A percentile compares a stretch with the other conserved stretches of the same genome.
Evolutionary conservation across 1,284 basidiomycete genomes (phyloP).

Genomic region (Pseudozyma hubeiensis): DNA sequence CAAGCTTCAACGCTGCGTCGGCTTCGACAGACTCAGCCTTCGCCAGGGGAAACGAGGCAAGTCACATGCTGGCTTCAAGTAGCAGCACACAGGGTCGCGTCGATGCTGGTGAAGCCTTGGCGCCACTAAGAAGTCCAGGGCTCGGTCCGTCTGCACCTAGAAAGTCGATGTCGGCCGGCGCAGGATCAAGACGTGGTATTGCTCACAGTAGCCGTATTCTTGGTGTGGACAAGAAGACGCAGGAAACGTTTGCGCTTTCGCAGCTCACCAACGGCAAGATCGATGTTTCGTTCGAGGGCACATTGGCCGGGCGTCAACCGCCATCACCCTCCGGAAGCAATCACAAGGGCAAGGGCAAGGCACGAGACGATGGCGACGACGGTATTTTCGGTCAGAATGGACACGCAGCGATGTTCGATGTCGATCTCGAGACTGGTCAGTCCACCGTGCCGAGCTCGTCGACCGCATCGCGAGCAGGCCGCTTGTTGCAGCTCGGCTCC

Average conservation of each 20-base stretch:
- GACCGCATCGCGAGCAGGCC: conserved; percentile 10
- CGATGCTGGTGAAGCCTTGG: background rate
- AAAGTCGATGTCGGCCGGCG: conserved; percentile 35
- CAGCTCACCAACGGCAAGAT: conserved; percentile 43
- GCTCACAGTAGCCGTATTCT: conserved; percentile 42
- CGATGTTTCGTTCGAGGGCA: conserved; percentile 44
- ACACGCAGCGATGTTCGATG: conserved; percentile 27
- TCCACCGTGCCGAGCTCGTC: conserved; percentile 4
- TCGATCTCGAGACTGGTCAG: conserved; percentile 32
- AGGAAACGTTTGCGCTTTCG: conserved; percentile 27
- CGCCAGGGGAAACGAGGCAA: background rate
- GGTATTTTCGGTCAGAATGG: background rate
- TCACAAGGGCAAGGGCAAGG: conserved; percentile 28
- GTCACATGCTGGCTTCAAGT: conserved; percentile 6
- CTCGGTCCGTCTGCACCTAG: background rate
- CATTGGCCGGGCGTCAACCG: conserved; percentile 1
- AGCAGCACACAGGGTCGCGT: conserved; percentile 9
- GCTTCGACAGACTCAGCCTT: background rate
- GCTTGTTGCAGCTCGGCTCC: conserved; percentile 21
- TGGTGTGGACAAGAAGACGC: conserved; percentile 22
- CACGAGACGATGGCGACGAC: conserved; percentile 9
- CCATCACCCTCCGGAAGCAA: conserved; percentile 6
- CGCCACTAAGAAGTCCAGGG: conserved; percentile 5
- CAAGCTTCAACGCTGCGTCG: background rate
- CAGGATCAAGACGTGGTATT: conserved; percentile 31